Percentiles rank a stretch among this genome's conserved stretches.
Evolutionary conservation across 352 stramenopile genomes (phyloP).

Genomic region (Globisporangium lucens): DNA sequence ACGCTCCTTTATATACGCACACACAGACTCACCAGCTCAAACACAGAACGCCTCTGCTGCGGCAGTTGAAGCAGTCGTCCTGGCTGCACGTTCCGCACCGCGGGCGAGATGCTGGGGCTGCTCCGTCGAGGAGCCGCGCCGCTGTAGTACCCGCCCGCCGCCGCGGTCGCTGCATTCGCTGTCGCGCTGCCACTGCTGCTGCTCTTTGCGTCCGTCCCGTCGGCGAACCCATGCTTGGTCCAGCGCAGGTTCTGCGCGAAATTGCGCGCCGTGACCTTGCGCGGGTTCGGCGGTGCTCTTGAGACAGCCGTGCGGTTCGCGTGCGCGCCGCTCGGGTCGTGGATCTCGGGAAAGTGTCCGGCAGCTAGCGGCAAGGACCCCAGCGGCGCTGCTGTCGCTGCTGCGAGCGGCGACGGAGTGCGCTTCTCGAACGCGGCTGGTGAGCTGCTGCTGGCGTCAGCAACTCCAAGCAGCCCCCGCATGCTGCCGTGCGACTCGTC

Average conservation of each 20-base stretch:
- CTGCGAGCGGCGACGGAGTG: background rate
- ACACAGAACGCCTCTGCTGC: slow-evolving; percentile 10
- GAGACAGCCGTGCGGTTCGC: slow-evolving; percentile 1
- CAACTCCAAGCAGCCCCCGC: background rate
- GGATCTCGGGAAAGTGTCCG: slow-evolving; percentile 54
- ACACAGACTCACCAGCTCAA: slow-evolving; percentile 21
- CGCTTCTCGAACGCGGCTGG: background rate
- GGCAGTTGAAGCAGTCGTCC: slow-evolving; percentile 7
- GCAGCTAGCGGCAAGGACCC: background rate
- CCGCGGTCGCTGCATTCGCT: slow-evolving; percentile 2
- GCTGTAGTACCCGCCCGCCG: background rate
- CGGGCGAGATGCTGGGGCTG: slow-evolving; percentile 12
- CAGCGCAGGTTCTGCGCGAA: slow-evolving; percentile 46
- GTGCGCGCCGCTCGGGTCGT: slow-evolving; percentile 20
- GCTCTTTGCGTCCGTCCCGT: slow-evolving; percentile 21
- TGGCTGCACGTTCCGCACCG: slow-evolving; percentile 11
- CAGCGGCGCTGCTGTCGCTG: background rate
- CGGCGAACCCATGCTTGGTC: slow-evolving; percentile 37
- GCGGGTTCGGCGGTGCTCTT: slow-evolving; percentile 21
- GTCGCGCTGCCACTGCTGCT: background rate
- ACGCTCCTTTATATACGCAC: background rate
- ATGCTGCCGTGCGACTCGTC: slow-evolving; percentile 11
- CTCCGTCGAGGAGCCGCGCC: slow-evolving; percentile 2
- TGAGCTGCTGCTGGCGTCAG: background rate
- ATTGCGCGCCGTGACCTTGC: slow-evolving; percentile 34